phyloP scores from a whole-genome alignment of 345 rosid genomes.

The Salix brachista region DNA sequence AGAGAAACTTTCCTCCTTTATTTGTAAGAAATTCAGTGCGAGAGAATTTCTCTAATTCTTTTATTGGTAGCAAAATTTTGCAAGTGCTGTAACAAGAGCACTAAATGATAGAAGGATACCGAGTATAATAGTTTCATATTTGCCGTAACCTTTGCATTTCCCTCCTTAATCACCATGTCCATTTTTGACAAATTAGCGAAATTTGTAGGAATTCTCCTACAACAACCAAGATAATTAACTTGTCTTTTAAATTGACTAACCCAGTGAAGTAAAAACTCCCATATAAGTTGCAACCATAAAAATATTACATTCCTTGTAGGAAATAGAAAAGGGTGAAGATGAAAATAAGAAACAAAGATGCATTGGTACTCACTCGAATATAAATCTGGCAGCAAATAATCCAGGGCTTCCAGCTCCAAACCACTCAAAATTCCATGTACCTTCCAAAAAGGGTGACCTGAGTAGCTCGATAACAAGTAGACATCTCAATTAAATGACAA shows the following conservation, averaged over 20 bases:
- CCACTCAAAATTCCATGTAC: conserved; percentile 94
- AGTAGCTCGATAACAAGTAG: conserved; percentile 49
- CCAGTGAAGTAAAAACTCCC: background rate
- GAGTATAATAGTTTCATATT: conserved; percentile 61
- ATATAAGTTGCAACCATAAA: background rate
- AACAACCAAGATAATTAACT: conserved; percentile 13
- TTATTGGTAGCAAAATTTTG: background rate
- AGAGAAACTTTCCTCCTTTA: background rate
- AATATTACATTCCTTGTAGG: background rate
- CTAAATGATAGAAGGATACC: conserved; percentile 30
- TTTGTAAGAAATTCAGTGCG: background rate
- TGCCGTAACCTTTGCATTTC: conserved; percentile 56
- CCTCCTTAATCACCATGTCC: conserved; percentile 67
- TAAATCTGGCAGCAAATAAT: conserved; percentile 57
- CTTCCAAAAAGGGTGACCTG: conserved; percentile 96
- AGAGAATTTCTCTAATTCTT: background rate
- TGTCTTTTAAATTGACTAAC: background rate
- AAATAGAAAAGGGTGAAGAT: background rate
- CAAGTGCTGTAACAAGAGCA: background rate
- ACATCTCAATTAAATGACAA: conserved; percentile 5
- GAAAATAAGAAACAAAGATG: background rate
- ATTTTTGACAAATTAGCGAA: conserved; percentile 65
- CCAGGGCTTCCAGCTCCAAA: conserved; percentile 81
- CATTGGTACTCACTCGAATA: conserved; percentile 52
- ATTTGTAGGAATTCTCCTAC: conserved; percentile 77